phyloP scores from a whole-genome alignment of 371 early-diverging fungal genomes.

The Mucor circinelloides region DNA sequence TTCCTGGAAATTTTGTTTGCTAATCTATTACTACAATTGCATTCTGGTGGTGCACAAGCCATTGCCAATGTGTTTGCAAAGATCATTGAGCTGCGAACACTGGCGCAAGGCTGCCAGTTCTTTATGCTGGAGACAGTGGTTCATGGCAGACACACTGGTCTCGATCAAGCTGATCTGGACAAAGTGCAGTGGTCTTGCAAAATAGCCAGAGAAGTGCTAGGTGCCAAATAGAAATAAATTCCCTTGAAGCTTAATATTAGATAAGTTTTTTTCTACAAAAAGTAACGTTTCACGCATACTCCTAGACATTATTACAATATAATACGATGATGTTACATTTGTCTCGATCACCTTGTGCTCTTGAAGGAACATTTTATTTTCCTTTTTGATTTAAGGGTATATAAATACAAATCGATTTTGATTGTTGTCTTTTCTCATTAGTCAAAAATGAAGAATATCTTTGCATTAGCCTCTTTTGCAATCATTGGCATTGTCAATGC shows the following conservation, averaged over 20 bases:
- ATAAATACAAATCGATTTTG: background rate
- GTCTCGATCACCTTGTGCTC: background rate
- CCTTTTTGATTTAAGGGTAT: background rate
- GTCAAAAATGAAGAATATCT: constrained; percentile 10
- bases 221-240: constrained; percentile 15
- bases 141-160: constrained; percentile 29
- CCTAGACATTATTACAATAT: constrained; percentile 16
- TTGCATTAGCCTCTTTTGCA: constrained; percentile 7
- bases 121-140: constrained; percentile 71
- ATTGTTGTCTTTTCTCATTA: constrained; percentile 1
- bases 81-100: constrained; percentile 57
- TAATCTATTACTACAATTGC: constrained; percentile 43
- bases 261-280: background rate
- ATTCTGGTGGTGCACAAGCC: constrained; percentile 49
- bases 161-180: constrained; percentile 53
- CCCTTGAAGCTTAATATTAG: background rate
- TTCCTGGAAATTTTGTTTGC: constrained; percentile 74
- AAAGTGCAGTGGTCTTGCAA: constrained; percentile 66
- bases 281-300: constrained; percentile 1
- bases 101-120: constrained; percentile 75
- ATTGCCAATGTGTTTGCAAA: constrained; percentile 64
- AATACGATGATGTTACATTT: background rate
- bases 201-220: constrained; percentile 61
- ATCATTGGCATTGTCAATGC: constrained; percentile 11
- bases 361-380: constrained; percentile 5